Evolutionary conservation across 73 alveolate species (phyloP).

Genomic region (Loxodes magnus): DNA sequence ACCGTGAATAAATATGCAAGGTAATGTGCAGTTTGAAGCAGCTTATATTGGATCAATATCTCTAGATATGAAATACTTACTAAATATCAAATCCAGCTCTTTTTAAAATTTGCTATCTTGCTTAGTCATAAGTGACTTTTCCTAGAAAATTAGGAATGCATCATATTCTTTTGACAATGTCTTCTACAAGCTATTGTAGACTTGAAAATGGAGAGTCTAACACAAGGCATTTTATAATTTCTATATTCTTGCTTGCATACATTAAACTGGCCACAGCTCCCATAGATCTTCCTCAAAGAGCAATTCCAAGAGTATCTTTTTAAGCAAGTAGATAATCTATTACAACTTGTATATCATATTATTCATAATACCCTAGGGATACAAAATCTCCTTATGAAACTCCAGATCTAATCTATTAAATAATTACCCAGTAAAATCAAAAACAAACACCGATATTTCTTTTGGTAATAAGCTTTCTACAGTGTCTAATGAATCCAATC

Average conservation of each 20-base stretch:
- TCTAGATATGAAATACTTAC: background rate
- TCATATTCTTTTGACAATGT: background rate
- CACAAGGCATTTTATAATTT: background rate
- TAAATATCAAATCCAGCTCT: slow-evolving; percentile 1
- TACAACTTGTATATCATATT: slow-evolving; percentile 2
- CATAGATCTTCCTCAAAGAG: slow-evolving; percentile 12
- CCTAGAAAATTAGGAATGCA: background rate
- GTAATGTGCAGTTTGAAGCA: slow-evolving; percentile 41
- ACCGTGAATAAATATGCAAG: slow-evolving; percentile 59
- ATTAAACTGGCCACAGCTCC: slow-evolving; percentile 10
- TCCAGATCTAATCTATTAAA: background rate
- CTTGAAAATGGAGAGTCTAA: slow-evolving; percentile 11
- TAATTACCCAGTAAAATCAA: slow-evolving; percentile 31
- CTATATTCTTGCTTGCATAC: slow-evolving; percentile 1
- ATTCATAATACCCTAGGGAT: slow-evolving; percentile 3
- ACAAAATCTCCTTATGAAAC: slow-evolving; percentile 4
- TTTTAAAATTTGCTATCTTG: background rate
- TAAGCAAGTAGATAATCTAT: background rate
- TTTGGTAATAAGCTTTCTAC: too few relatives aligned
- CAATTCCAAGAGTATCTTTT: background rate
- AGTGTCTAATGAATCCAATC: too few relatives aligned
- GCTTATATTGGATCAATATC: slow-evolving; percentile 32
- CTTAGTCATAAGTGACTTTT: background rate
- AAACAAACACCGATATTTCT: too few relatives aligned
- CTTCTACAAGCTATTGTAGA: background rate